Percentiles rank a stretch among this genome's conserved stretches.
Conservation (phyloP, 2,329 filamentous ascomycete genomes). For the Botrytis deweyae region DNA sequence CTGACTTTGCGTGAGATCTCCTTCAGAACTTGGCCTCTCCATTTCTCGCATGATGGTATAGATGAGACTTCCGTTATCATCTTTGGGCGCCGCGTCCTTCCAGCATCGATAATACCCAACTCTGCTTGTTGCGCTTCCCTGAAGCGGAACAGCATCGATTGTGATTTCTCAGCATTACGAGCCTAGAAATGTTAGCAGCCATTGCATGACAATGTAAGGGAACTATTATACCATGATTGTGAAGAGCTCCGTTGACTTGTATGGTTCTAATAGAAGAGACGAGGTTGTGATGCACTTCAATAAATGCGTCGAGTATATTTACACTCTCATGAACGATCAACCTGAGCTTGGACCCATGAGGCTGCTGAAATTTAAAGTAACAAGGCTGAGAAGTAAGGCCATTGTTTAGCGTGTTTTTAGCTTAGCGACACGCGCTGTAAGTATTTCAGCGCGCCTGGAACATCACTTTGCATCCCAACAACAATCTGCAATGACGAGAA, state of each 20-base stretch:
- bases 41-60: slow-evolving; percentile 90
- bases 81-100: slow-evolving; percentile 85
- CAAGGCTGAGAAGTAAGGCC: not conserved
- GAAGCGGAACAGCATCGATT: slow-evolving; percentile 99
- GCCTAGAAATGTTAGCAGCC: slow-evolving; percentile 54
- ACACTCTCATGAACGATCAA: not conserved
- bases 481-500: slow-evolving; percentile 40
- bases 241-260: slow-evolving; percentile 8
- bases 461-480: slow-evolving; percentile 22
- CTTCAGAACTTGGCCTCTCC: slow-evolving; percentile 95
- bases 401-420: slow-evolving; percentile 11
- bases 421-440: slow-evolving; percentile 7
- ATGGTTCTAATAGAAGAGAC: not conserved
- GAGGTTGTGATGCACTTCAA: not conserved
- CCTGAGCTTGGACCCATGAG: slow-evolving; percentile 16
- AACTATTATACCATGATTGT: slow-evolving; percentile 36
- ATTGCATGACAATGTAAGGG: not conserved
- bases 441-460: not conserved
- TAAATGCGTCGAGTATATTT: slow-evolving; percentile 4
- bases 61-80: slow-evolving; percentile 82
- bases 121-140: slow-evolving; percentile 95
- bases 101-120: slow-evolving; percentile 91
- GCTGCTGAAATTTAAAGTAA: slow-evolving; percentile 21
- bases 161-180: slow-evolving; percentile 96
- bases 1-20: slow-evolving; percentile 97